These are phyloP conservation scores for Tremella fuciformis DNA, from an alignment of 768 basidiomycete genomes.

Conservation along the genomic window DNA sequence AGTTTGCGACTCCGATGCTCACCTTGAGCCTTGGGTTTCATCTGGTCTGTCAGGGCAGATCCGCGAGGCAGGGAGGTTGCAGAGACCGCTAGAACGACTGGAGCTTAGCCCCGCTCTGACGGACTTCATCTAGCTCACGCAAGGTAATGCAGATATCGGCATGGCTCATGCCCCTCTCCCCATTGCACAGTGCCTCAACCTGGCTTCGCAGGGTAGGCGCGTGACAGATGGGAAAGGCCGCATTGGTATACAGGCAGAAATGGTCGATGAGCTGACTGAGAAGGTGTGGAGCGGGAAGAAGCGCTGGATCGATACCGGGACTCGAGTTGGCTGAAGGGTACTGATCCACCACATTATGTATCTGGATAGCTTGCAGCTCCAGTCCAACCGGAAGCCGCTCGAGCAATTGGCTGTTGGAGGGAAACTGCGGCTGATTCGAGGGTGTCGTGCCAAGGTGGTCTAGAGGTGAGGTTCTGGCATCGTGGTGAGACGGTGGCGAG, in stretches of 20 bases:
- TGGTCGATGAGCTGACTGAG: neutral
- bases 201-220: constrained; percentile 15
- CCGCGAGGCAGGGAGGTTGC: constrained; percentile 1
- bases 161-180: neutral
- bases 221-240: constrained; percentile 24
- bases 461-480: no score
- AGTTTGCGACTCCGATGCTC: neutral
- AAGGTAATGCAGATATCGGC: constrained; percentile 9
- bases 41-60: neutral
- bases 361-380: neutral
- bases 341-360: no score
- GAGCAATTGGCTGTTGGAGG: constrained; percentile 6
- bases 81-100: constrained; percentile 16
- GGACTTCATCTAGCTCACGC: constrained; percentile 2
- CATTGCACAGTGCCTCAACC: constrained; percentile 15
- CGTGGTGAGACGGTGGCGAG: no score
- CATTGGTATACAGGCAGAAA: constrained; percentile 9
- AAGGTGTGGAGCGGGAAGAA: neutral
- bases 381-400: neutral
- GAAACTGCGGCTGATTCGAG: neutral
- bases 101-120: neutral
- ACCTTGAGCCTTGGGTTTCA: constrained; percentile 2
- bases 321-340: no score
- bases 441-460: no score
- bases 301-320: neutral